A percentile compares a stretch with the other conserved stretches of the same genome.
Conservation (phyloP, 768 basidiomycete species). For the Termitomyces eurrhizus region DNA sequence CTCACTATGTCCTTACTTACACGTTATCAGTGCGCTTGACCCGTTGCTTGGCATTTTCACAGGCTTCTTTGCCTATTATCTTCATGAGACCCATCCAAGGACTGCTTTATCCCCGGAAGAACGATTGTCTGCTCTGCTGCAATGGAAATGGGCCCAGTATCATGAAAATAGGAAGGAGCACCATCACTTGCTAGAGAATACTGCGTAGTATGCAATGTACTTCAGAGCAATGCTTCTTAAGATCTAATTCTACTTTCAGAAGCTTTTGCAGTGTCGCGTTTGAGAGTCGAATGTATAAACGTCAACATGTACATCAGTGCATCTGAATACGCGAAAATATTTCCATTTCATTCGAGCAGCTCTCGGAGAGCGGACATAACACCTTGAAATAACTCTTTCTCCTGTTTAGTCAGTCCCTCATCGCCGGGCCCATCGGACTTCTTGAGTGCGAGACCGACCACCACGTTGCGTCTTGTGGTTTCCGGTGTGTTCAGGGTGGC, state of each 20-base stretch:
- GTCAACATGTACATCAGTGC: not conserved
- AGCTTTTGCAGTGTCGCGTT: not conserved
- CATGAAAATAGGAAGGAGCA: constrained; percentile 25
- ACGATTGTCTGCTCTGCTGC: constrained; percentile 47
- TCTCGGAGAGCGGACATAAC: constrained; percentile 47
- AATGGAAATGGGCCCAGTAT: constrained; percentile 64
- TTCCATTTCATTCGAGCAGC: constrained; percentile 23
- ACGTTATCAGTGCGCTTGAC: constrained; percentile 52
- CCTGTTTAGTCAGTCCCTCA: constrained; percentile 29
- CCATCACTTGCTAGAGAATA: constrained; percentile 42
- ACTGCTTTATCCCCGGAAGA: constrained; percentile 57
- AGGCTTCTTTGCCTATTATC: constrained; percentile 72
- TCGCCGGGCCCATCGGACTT: constrained; percentile 25
- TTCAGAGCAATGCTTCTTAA: not conserved
- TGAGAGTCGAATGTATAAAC: not conserved
- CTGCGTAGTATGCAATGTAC: not conserved
- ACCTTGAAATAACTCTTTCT: constrained; percentile 41
- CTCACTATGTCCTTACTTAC: constrained; percentile 3
- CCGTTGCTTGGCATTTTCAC: constrained; percentile 75
- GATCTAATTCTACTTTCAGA: not conserved
- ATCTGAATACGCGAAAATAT: not conserved
- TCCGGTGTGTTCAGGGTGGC: constrained; percentile 37
- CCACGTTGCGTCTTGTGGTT: constrained; percentile 50
- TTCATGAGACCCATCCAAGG: constrained; percentile 78
- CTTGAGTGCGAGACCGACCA: constrained; percentile 72